A percentile compares a stretch with the other conserved stretches of the same genome.
These are phyloP conservation scores for Lactifluus piperatus DNA, from an alignment of 768 basidiomycete species.

Conservation along the genomic window DNA sequence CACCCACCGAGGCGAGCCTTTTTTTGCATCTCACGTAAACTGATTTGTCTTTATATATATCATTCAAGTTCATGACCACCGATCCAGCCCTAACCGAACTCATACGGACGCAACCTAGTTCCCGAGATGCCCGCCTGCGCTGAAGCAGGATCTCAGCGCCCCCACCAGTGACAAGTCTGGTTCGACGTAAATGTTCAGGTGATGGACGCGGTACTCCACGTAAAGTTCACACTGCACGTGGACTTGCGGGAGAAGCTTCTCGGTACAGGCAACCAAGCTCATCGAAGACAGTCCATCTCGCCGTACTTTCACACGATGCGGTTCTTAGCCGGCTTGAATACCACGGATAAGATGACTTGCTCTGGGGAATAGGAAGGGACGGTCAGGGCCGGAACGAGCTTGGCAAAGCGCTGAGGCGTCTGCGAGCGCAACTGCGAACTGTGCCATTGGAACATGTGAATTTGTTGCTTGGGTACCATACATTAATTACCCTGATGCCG, in stretches of 20 bases:
- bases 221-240: constrained; percentile 36
- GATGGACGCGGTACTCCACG: constrained; percentile 35
- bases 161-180: constrained; percentile 17
- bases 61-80: constrained; percentile 11
- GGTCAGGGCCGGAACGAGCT: constrained; percentile 34
- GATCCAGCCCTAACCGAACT: constrained; percentile 4
- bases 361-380: constrained; percentile 36
- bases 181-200: constrained; percentile 14
- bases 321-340: constrained; percentile 21
- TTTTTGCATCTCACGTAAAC: neutral
- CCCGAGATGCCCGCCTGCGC: constrained; percentile 12
- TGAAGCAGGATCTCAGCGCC: constrained; percentile 11
- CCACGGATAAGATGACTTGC: constrained; percentile 27
- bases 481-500: neutral
- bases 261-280: constrained; percentile 31
- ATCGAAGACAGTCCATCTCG: constrained; percentile 29
- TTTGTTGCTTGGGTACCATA: neutral
- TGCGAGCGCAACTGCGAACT: constrained; percentile 26
- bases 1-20: constrained; percentile 6
- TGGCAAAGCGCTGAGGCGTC: constrained; percentile 33
- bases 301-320: constrained; percentile 17
- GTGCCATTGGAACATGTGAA: neutral
- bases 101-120: constrained; percentile 15
- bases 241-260: constrained; percentile 30
- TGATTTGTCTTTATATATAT: neutral